Base-by-base conservation (phyloP, 2,329 filamentous ascomycete species). In the Reticulascus tulasneorum region DNA sequence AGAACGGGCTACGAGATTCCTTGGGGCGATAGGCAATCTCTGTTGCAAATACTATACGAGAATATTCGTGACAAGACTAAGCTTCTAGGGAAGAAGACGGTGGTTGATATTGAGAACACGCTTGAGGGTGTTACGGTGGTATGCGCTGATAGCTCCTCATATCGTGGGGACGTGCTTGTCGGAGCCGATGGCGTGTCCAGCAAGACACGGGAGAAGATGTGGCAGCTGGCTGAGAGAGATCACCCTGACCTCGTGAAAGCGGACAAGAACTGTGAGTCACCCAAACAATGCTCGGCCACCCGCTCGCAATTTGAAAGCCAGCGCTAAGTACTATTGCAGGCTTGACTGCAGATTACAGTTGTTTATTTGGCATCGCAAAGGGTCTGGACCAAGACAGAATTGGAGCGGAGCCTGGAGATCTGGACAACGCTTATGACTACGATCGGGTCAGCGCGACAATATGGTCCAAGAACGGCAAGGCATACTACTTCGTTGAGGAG, bases 131-230 rank as follows among this genome's bases (percentile, higher is more conserved):
- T 62, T 6, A 42, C 42, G 1, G 63, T 65, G 1, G 45, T 27
- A 2, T 61, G 56, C 1, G 33, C 40, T 2, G 53, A 60, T 13
- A 62, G 63, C 9, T 35, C 41, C 5, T 23, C 37, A 0, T 58
- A 55, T 23, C 27, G 43, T 1, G 64, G 61, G 2, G 52, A 58
- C 17, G 46, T 68, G 0, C 40, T 68, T 0, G 49, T 67, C 0
- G 63, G 64, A 0, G 56, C 58, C 1, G 64, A 68, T 25, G 65
- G 66, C 1, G 53, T 68, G n/a, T 54, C 65, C 35, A 68, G 65
- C 40, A 42, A 38, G 0, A 51, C 63, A 1, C 47, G 65, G 4
- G 26, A 44, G 6, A 55, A 62, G 17, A 58, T 58, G 54, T 39
- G 32, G 23, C 44, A 48, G 5, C n/a, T n/a, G n/a, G n/a, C n/a